phyloP scores from a whole-genome alignment of 768 basidiomycete genomes.

The Suillus placidus region DNA sequence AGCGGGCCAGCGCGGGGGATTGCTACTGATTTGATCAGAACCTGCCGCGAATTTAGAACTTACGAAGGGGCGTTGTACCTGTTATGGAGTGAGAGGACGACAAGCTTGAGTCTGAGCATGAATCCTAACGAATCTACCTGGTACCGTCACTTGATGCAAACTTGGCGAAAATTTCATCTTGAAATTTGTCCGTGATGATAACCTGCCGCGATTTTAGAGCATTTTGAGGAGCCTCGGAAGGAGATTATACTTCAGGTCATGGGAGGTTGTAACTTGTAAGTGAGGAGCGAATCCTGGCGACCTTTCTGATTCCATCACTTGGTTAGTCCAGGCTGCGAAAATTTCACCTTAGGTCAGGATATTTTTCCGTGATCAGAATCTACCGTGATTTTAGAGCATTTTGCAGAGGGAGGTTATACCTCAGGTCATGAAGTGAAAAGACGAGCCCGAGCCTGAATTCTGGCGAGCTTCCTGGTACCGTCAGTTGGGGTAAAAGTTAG shows the following conservation, averaged over 20 bases:
- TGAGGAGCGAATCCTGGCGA: background rate
- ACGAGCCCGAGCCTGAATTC: background rate
- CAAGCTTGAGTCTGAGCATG: background rate
- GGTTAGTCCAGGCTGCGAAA: background rate
- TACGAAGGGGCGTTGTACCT: background rate
- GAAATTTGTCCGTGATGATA: background rate
- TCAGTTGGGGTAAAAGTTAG: background rate
- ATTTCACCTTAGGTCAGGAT: background rate
- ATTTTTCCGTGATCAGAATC: background rate
- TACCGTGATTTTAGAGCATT: background rate
- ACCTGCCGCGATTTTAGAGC: background rate
- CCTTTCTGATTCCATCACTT: background rate
- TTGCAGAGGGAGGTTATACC: background rate
- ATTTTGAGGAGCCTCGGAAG: background rate
- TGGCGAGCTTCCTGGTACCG: background rate
- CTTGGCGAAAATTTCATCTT: background rate
- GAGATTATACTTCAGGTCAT: background rate
- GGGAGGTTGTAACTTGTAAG: no score
- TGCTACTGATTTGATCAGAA: background rate
- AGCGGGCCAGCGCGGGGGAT: background rate
- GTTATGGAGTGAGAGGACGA: background rate
- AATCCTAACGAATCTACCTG: background rate
- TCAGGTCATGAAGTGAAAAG: background rate
- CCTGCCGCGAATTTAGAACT: background rate
- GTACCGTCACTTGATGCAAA: no score